Percentiles rank a stretch among this genome's conserved stretches.
These are phyloP conservation scores for Forsythia viridissima DNA, from an alignment of 257 asterid genomes.

Conservation along the genomic window DNA sequence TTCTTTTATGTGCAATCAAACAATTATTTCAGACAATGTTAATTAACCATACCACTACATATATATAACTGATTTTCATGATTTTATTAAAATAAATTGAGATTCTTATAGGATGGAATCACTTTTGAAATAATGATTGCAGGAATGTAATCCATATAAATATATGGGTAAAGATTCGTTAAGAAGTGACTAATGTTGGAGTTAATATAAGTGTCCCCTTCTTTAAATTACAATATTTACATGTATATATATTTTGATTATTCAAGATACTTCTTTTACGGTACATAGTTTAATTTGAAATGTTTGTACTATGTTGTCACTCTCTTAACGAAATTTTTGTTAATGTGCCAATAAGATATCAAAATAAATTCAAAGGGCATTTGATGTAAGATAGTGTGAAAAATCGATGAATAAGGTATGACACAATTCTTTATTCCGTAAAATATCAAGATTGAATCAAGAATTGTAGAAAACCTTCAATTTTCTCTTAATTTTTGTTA, in stretches of 20 bases:
- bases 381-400: too few species aligned
- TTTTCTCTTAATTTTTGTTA: too few species aligned
- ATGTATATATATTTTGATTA: too few species aligned
- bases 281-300: too few species aligned
- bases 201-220: neutral
- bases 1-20: too few species aligned
- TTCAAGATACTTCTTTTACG: too few species aligned
- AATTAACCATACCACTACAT: neutral
- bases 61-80: neutral
- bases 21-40: neutral
- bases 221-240: neutral
- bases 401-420: neutral
- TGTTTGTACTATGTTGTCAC: too few species aligned
- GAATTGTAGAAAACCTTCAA: too few species aligned
- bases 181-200: neutral
- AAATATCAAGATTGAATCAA: neutral
- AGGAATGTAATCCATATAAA: constrained; percentile 20
- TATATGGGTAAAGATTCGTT: neutral
- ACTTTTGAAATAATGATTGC: constrained; percentile 28
- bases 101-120: constrained; percentile 12
- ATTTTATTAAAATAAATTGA: too few species aligned
- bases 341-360: too few species aligned
- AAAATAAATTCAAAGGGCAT: neutral
- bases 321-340: too few species aligned
- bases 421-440: too few species aligned